Evolutionary conservation across 73 alveolate genomes (phyloP).

Genomic region (Paraurostyla sp.): DNA sequence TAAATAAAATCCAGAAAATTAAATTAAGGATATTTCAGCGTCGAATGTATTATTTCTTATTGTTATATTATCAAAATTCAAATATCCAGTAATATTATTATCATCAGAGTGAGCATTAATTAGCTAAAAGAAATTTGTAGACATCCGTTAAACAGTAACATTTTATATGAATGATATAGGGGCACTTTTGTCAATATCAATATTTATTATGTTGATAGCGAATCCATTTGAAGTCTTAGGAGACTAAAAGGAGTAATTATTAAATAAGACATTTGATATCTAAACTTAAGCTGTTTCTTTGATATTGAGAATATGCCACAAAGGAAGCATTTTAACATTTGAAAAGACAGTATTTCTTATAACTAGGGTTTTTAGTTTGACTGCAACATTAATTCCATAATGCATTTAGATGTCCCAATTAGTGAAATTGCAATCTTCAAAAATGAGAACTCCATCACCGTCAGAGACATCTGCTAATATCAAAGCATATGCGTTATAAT

Average conservation of each 20-base stretch:
- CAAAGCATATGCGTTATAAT: conserved; percentile 34
- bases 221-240: conserved; percentile 52
- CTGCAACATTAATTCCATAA: conserved; percentile 57
- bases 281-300: conserved; percentile 5
- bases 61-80: conserved; percentile 12
- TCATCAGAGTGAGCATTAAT: conserved; percentile 25
- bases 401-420: conserved; percentile 52
- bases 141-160: neutral
- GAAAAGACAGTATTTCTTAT: neutral
- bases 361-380: neutral
- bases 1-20: conserved; percentile 14
- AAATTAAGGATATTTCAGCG: conserved; percentile 14
- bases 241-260: neutral
- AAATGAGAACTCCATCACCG: conserved; percentile 33
- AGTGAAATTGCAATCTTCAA: conserved; percentile 30
- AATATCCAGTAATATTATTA: neutral
- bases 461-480: neutral
- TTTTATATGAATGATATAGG: conserved; percentile 1
- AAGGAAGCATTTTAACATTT: conserved; percentile 40
- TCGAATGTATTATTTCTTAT: conserved; percentile 39
- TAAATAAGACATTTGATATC: neutral
- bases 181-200: neutral
- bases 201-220: conserved; percentile 26
- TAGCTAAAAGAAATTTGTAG: conserved; percentile 40
- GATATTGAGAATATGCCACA: conserved; percentile 41